phyloP scores from a whole-genome alignment of 352 stramenopile species.

The Nothophytophthora sp. region DNA sequence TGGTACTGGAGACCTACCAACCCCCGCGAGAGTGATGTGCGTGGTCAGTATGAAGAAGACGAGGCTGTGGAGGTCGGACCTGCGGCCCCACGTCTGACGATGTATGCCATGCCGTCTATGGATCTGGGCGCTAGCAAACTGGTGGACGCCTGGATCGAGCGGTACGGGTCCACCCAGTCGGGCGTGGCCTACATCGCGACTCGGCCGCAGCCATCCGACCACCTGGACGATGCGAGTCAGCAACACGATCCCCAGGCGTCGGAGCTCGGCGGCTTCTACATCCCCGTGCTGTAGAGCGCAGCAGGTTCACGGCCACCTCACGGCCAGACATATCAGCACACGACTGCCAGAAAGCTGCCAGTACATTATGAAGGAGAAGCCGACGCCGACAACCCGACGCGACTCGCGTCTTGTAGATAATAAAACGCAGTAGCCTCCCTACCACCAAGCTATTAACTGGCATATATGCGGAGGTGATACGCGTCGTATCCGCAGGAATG shows the following conservation, averaged over 20 bases:
- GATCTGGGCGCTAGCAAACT: constrained; percentile 14
- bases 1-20: constrained; percentile 29
- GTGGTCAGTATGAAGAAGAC: constrained; percentile 16
- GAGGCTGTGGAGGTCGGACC: too few relatives aligned
- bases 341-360: too few relatives aligned
- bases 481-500: too few relatives aligned
- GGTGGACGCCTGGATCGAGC: constrained; percentile 26
- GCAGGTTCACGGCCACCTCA: too few relatives aligned
- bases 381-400: too few relatives aligned
- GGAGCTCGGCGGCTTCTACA: constrained; percentile 25
- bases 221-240: constrained; percentile 6
- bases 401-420: too few relatives aligned
- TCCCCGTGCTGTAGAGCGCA: constrained; percentile 20
- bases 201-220: constrained; percentile 6
- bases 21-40: constrained; percentile 14
- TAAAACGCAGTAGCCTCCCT: too few relatives aligned
- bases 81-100: constrained; percentile 22
- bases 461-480: too few relatives aligned
- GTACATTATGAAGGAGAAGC: too few relatives aligned
- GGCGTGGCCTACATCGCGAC: constrained; percentile 30
- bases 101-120: constrained; percentile 31
- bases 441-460: too few relatives aligned
- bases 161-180: constrained; percentile 22
- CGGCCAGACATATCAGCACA: too few relatives aligned
- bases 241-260: not conserved